Conservation (phyloP, 768 basidiomycete species). For the Hericium erinaceus region DNA sequence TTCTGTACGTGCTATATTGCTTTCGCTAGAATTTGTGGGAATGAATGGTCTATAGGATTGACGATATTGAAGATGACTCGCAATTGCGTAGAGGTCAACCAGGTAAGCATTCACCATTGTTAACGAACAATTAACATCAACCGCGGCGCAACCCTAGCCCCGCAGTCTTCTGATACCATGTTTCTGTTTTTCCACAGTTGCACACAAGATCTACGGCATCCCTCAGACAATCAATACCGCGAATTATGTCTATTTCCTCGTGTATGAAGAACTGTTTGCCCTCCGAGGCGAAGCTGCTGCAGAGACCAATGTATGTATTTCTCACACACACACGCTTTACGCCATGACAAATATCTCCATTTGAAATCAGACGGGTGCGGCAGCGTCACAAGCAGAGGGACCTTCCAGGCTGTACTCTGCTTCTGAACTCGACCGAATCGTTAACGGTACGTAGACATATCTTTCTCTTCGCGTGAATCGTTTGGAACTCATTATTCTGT, state of each 20-base stretch:
- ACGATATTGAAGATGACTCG: conserved; percentile 91
- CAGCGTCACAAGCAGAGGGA: not conserved
- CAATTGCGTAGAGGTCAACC: conserved; percentile 81
- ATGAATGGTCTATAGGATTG: conserved; percentile 47
- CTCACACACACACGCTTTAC: not conserved
- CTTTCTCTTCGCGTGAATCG: not conserved
- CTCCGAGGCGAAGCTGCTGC: conserved; percentile 27
- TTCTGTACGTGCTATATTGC: conserved; percentile 51
- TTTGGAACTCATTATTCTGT: not conserved
- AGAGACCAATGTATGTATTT: not conserved
- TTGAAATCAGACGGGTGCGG: not conserved
- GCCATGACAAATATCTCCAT: too few relatives aligned
- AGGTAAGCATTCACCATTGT: conserved; percentile 30
- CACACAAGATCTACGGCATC: conserved; percentile 93
- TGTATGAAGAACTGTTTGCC: conserved; percentile 74
- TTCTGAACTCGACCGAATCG: conserved; percentile 54
- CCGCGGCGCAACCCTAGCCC: not conserved
- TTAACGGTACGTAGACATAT: conserved; percentile 47
- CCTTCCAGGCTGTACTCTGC: conserved; percentile 19
- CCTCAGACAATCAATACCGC: conserved; percentile 97
- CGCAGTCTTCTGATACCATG: not conserved
- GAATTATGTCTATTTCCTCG: conserved; percentile 94
- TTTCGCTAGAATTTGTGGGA: not conserved
- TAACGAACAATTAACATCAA: not conserved
- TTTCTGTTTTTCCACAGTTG: conserved; percentile 37